phyloP scores from a whole-genome alignment of 495 filamentous ascomycete genomes.

The Hyphodiscus hymeniophilus region DNA sequence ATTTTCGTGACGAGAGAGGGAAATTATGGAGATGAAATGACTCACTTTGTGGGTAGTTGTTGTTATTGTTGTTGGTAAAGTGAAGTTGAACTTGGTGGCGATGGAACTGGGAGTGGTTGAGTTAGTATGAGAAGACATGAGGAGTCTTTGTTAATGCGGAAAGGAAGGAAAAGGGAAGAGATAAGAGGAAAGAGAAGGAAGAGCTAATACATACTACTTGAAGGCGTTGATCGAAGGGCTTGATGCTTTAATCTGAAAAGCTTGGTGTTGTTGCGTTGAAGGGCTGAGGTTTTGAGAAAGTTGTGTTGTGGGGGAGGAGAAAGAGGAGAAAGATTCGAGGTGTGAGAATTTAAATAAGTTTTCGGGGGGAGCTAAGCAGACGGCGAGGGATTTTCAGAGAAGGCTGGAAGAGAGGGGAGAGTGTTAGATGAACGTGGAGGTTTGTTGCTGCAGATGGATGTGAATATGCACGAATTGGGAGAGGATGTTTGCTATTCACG shows the following conservation, averaged over 20 bases:
- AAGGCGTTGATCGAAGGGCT: neutral
- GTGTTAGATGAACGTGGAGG: no score
- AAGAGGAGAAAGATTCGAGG: neutral
- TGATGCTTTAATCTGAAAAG: neutral
- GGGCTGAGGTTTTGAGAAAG: neutral
- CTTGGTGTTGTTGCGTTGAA: neutral
- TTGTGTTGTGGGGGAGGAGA: constrained; percentile 7
- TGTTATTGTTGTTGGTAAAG: neutral
- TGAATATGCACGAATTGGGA: no score
- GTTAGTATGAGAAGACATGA: neutral
- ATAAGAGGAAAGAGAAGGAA: neutral
- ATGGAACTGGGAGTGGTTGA: constrained; percentile 7
- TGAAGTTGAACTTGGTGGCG: constrained; percentile 22
- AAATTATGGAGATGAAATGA: constrained; percentile 18
- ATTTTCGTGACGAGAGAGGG: no score
- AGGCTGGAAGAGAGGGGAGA: no score
- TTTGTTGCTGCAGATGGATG: no score
- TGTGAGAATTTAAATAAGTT: constrained; percentile 10
- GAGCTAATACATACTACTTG: neutral
- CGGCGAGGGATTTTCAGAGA: no score
- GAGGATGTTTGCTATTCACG: no score
- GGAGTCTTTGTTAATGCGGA: neutral
- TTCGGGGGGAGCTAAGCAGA: no score
- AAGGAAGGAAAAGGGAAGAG: neutral
- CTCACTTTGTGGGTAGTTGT: no score